Base-by-base conservation (phyloP, 139 green algal genomes). In the Astrephomene gubernaculifera region DNA sequence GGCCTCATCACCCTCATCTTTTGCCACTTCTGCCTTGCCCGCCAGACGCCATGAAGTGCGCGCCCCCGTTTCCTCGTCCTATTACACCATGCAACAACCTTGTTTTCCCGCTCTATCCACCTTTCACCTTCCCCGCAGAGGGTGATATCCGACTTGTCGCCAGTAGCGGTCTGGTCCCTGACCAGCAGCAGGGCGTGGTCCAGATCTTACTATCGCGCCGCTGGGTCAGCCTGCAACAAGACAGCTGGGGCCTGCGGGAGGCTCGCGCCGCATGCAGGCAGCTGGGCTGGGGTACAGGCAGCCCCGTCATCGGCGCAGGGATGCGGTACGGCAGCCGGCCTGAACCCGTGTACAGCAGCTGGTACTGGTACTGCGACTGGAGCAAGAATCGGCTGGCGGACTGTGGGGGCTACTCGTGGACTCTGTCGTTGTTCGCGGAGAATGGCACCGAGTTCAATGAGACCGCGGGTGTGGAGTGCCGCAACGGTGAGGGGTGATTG, bases 381-480 rank as follows among this genome's bases (percentile, higher is more conserved):
- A n/a, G n/a, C n/a, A n/a, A n/a, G n/a, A n/a, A n/a, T n/a, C n/a
- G n/a, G n/a, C n/a, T n/a, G n/a, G n/a, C n/a, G n/a, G n/a, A n/a
- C n/a, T n/a, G n/a, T n/a, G n/a, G n/a, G n/a, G n/a, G n/a, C 29
- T 68, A 35, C 60, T 14, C 22, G 25, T 68, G 29, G 25, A 35
- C 2, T 8, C 22, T 29, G 25, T 36, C 8, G 8, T 24, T 39
- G 41, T 17, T n/a, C 0, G 12, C 25, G 70, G 21, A 22, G 19
- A 38, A 61, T 27, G 43, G 43, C 70, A 24, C 6, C 41, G 44
- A 10, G 2, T 60, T 57, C 24, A 61, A 78, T 6, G 41, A 0
- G 35, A 78, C 70, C 12, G 70, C 70, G 35, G 70, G 70, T 24
- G 70, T 78, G 25, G 70, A 78, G 39, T 78, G 70, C 39, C 39